These are phyloP conservation scores for Schizosaccharomyces cryophilus DNA, from an alignment of 805 yeast species.

Conservation along the genomic window DNA sequence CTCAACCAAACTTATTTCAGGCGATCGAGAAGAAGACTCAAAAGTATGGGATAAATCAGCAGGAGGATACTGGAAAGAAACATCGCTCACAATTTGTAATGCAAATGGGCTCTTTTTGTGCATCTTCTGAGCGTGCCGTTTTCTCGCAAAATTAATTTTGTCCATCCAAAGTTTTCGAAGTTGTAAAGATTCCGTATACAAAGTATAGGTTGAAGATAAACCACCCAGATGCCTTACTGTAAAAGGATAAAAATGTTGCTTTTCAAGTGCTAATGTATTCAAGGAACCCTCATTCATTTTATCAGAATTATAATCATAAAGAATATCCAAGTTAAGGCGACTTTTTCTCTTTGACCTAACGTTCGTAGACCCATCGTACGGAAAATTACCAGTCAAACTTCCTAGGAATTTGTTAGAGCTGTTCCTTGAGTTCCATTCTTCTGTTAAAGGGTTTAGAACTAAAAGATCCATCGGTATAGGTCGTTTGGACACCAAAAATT, in stretches of 20 bases:
- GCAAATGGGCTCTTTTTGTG: slow-evolving; percentile 28
- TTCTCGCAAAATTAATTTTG: slow-evolving; percentile 24
- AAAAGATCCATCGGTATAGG: slow-evolving; percentile 25
- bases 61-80: slow-evolving; percentile 36
- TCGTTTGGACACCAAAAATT: slow-evolving; percentile 2
- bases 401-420: slow-evolving; percentile 9
- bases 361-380: background rate
- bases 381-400: slow-evolving; percentile 8
- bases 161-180: slow-evolving; percentile 38
- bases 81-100: slow-evolving; percentile 28
- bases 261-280: background rate
- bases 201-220: slow-evolving; percentile 9
- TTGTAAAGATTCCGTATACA: slow-evolving; percentile 12
- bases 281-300: background rate
- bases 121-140: slow-evolving; percentile 15
- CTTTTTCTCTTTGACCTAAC: background rate
- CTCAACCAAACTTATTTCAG: slow-evolving; percentile 13
- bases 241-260: background rate
- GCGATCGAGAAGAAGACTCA: slow-evolving; percentile 17
- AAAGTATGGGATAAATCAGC: slow-evolving; percentile 10
- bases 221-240: background rate
- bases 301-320: background rate
- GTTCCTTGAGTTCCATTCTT: slow-evolving; percentile 15
- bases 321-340: background rate
- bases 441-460: slow-evolving; percentile 26